These are phyloP conservation scores for Lepidopterella palustris DNA, from an alignment of 495 filamentous ascomycete species.

Conservation along the genomic window DNA sequence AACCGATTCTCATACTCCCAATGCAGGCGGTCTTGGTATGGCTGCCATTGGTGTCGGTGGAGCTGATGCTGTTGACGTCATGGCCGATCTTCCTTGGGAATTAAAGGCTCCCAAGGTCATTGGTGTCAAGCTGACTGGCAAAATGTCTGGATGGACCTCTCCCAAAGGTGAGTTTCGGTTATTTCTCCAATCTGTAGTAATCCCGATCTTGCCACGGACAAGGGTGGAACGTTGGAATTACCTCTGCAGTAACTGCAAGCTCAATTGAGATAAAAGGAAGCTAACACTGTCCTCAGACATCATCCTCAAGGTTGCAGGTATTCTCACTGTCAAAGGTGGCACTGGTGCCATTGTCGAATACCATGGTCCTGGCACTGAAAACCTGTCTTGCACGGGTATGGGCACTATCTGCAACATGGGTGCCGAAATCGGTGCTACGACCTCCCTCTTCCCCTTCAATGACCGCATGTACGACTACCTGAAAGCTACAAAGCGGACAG, in stretches of 20 bases:
- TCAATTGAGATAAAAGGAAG: neutral
- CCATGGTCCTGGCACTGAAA: constrained; percentile 75
- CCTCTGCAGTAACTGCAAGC: neutral
- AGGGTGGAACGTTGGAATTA: no score
- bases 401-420: constrained; percentile 52
- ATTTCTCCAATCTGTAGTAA: constrained; percentile 3
- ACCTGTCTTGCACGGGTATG: constrained; percentile 62
- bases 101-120: constrained; percentile 97
- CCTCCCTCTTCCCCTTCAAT: constrained; percentile 98
- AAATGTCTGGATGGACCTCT: constrained; percentile 87
- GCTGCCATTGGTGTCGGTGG: constrained; percentile 96
- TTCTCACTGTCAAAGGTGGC: constrained; percentile 95
- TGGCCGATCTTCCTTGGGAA: constrained; percentile 97
- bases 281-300: constrained; percentile 56
- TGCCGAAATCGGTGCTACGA: constrained; percentile 93
- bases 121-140: constrained; percentile 86
- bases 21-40: constrained; percentile 95
- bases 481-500: constrained; percentile 79
- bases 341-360: constrained; percentile 97
- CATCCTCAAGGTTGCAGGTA: constrained; percentile 96
- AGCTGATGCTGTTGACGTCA: constrained; percentile 97
- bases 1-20: constrained; percentile 98
- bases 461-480: constrained; percentile 97
- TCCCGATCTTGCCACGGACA: no score
- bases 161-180: constrained; percentile 60